A percentile compares a stretch with the other conserved stretches of the same genome.
phyloP scores from a whole-genome alignment of 129 eudicot species.

The Arctium minus region DNA sequence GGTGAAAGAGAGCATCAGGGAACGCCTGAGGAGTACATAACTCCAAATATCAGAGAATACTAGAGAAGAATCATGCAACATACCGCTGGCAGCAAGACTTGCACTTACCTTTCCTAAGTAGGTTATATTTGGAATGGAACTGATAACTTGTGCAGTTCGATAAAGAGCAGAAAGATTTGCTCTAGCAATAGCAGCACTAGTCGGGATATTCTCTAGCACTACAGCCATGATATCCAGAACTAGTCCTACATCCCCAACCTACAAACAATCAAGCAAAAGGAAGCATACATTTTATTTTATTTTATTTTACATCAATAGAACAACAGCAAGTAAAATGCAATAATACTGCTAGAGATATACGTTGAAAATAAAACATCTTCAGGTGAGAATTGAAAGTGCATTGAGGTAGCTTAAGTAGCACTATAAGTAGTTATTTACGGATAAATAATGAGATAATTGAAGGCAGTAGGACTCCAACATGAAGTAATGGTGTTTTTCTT shows the following conservation, averaged over 20 bases:
- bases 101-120: slow-evolving; percentile 40
- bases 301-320: background rate
- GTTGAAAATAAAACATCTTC: no score
- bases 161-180: slow-evolving; percentile 43
- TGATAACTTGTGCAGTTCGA: slow-evolving; percentile 49
- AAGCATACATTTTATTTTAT: background rate
- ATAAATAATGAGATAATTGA: background rate
- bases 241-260: slow-evolving; percentile 70
- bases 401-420: background rate
- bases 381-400: background rate
- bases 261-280: background rate
- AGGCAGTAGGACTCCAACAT: background rate
- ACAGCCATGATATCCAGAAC: slow-evolving; percentile 66
- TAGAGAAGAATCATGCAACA: slow-evolving; percentile 3
- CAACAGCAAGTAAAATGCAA: background rate
- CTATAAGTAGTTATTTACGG: background rate
- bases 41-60: background rate
- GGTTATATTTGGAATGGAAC: slow-evolving; percentile 47
- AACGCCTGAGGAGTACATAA: slow-evolving; percentile 36
- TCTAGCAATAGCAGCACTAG: slow-evolving; percentile 41
- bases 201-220: slow-evolving; percentile 51
- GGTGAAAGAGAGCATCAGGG: slow-evolving; percentile 72
- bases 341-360: background rate
- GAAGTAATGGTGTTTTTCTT: background rate
- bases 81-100: background rate